These are phyloP conservation scores for Trametes meyenii DNA, from an alignment of 768 basidiomycete genomes.

Conservation along the genomic window DNA sequence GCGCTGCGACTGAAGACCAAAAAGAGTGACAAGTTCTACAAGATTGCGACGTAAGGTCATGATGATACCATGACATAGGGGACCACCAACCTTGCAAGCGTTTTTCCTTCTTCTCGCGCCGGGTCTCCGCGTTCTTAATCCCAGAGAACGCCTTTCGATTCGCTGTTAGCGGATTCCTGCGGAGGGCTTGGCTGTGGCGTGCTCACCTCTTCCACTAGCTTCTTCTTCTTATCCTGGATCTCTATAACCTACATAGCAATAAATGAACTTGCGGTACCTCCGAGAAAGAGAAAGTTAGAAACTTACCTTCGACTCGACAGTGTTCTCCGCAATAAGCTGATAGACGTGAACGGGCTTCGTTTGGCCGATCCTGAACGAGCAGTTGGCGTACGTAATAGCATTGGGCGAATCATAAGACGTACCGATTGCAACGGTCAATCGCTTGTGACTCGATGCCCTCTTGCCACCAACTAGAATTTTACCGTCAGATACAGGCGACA, in stretches of 20 bases:
- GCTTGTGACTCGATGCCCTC: conserved; percentile 87
- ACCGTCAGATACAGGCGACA: not conserved
- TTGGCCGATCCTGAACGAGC: conserved; percentile 65
- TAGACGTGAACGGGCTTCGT: conserved; percentile 83
- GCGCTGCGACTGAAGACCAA: conserved; percentile 44
- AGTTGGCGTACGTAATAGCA: not conserved
- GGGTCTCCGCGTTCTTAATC: conserved; percentile 73
- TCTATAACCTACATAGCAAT: conserved; percentile 59
- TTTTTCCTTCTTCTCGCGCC: conserved; percentile 77
- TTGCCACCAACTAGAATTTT: conserved; percentile 74
- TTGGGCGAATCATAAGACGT: conserved; percentile 3
- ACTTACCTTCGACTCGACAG: conserved; percentile 78
- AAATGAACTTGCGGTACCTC: not conserved
- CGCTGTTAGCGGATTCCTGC: not conserved
- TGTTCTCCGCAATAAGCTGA: conserved; percentile 87
- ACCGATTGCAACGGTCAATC: conserved; percentile 79
- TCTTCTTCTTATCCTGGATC: conserved; percentile 86
- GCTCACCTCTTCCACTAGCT: conserved; percentile 71
- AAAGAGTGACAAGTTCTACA: conserved; percentile 63
- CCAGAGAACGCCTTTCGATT: conserved; percentile 78
- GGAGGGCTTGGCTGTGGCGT: no score
- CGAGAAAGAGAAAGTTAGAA: not conserved
- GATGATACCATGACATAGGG: not conserved
- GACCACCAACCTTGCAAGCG: conserved; percentile 66
- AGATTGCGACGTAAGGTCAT: not conserved